Conservation (phyloP, 2,329 filamentous ascomycete genomes). For the Trichoderma atrobrunneum region DNA sequence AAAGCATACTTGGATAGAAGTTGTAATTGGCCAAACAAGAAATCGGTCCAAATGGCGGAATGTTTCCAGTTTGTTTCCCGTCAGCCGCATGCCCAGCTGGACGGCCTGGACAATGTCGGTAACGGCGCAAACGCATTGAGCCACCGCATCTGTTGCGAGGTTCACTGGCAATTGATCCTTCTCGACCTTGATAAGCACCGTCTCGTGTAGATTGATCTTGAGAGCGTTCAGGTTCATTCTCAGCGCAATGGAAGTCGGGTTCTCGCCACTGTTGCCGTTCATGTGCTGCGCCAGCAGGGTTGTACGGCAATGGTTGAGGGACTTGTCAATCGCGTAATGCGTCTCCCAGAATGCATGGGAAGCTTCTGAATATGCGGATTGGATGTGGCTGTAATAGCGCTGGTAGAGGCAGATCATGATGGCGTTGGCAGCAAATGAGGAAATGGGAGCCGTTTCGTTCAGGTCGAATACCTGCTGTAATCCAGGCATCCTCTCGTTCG, state of each 20-base stretch:
- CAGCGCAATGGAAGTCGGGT: neutral
- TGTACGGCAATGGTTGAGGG: neutral
- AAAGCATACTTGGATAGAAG: conserved; percentile 13
- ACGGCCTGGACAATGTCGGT: conserved; percentile 1
- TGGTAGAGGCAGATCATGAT: conserved; percentile 13
- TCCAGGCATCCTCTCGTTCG: neutral
- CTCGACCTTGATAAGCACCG: conserved; percentile 9
- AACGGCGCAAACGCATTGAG: conserved; percentile 1
- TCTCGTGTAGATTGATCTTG: conserved; percentile 13
- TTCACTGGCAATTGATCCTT: neutral
- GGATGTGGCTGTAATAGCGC: conserved; percentile 4
- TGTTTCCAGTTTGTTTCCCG: neutral
- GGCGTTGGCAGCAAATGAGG: conserved; percentile 9
- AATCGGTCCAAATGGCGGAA: conserved; percentile 11
- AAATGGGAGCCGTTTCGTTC: neutral
- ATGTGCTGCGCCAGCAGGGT: neutral
- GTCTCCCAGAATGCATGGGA: conserved; percentile 13
- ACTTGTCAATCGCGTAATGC: conserved; percentile 6
- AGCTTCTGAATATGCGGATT: neutral
- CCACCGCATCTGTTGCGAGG: neutral
- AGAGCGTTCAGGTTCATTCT: conserved; percentile 3
- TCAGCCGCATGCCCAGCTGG: neutral
- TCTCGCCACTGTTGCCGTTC: neutral
- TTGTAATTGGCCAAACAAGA: conserved; percentile 16
- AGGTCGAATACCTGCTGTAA: neutral